Evolutionary conservation across 2,329 filamentous ascomycete species (phyloP).

Genomic region (Fusarium citri): DNA sequence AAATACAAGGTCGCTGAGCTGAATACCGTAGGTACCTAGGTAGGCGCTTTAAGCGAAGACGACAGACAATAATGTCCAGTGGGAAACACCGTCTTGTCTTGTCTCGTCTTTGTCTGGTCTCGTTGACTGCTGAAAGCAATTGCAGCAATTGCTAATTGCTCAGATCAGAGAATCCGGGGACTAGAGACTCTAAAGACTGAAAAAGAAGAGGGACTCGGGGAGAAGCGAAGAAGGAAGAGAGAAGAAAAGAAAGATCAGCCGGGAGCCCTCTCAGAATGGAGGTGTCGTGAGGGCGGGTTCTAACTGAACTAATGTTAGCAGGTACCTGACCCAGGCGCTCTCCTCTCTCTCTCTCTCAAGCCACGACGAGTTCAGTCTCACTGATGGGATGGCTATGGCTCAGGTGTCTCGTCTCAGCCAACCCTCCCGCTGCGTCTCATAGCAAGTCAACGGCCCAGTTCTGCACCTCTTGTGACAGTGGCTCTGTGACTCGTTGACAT

Average conservation of each 20-base stretch:
- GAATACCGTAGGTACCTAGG: neutral
- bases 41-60: neutral
- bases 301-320: neutral
- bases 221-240: slow-evolving; percentile 21
- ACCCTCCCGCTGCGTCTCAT: slow-evolving; percentile 28
- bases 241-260: slow-evolving; percentile 18
- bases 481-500: slow-evolving; percentile 41
- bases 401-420: slow-evolving; percentile 35
- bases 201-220: slow-evolving; percentile 17
- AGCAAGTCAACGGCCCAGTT: slow-evolving; percentile 20
- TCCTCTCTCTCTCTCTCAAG: neutral
- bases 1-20: slow-evolving; percentile 6
- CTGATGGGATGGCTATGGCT: slow-evolving; percentile 5
- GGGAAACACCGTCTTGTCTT: neutral
- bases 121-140: slow-evolving; percentile 22
- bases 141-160: slow-evolving; percentile 38
- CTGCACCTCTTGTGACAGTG: slow-evolving; percentile 40
- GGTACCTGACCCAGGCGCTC: neutral
- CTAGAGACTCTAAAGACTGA: slow-evolving; percentile 29
- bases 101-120: neutral
- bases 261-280: slow-evolving; percentile 22
- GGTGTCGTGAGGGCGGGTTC: slow-evolving; percentile 30
- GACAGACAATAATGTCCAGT: neutral
- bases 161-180: slow-evolving; percentile 8
- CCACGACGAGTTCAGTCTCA: neutral